Percentiles rank a stretch among this genome's conserved stretches.
Conservation (phyloP, 495 filamentous ascomycete species). For the Aspergillus ostianus region DNA sequence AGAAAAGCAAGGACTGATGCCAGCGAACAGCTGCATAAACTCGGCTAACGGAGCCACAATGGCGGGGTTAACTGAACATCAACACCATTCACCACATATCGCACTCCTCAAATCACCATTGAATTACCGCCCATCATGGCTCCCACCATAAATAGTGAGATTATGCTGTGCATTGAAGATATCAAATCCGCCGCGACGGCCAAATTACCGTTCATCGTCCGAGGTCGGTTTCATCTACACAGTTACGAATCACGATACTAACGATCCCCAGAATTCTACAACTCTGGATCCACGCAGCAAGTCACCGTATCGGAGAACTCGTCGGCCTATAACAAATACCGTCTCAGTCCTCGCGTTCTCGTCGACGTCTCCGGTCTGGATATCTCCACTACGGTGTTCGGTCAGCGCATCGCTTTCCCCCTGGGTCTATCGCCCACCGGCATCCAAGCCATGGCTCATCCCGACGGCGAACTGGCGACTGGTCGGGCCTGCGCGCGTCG, state of each 20-base stretch:
- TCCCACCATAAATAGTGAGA: not conserved
- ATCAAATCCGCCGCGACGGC: constrained; percentile 5
- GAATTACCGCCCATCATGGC: not conserved
- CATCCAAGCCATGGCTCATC: not conserved
- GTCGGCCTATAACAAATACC: constrained; percentile 10
- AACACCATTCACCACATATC: too few species aligned
- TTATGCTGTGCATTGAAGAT: constrained; percentile 14
- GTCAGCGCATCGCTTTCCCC: not conserved
- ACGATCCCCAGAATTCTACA: constrained; percentile 7
- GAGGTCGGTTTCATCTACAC: not conserved
- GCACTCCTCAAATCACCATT: too few species aligned
- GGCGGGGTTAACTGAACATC: not conserved
- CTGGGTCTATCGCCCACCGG: not conserved
- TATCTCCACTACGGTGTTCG: constrained; percentile 1
- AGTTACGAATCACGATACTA: not conserved
- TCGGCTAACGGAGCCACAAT: not conserved
- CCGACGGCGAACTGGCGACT: constrained; percentile 3
- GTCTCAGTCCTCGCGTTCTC: constrained; percentile 9
- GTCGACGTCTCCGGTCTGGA: constrained; percentile 2
- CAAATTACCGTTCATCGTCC: not conserved
- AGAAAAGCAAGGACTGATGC: not conserved
- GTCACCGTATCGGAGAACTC: constrained; percentile 12
- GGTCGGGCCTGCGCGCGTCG: not conserved
- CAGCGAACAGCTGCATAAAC: not conserved
- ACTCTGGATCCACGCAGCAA: constrained; percentile 10